Evolutionary conservation across 495 filamentous ascomycete species (phyloP).

Genomic region (Penicillium pancosmium): DNA sequence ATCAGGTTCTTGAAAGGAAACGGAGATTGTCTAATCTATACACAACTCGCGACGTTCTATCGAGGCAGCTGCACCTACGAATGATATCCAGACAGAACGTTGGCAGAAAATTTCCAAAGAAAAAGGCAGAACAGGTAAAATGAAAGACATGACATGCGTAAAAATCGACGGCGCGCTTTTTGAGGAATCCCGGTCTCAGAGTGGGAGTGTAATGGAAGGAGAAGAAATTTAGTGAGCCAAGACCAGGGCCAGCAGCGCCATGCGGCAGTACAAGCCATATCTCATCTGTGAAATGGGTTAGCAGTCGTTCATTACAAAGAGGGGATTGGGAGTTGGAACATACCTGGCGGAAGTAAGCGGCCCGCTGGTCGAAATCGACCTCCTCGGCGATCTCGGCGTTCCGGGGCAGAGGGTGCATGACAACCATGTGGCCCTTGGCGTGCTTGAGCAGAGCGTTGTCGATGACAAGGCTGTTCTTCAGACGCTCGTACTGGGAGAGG

Average conservation of each 20-base stretch:
- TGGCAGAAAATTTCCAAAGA: constrained; percentile 38
- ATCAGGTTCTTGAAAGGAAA: constrained; percentile 37
- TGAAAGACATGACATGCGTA: constrained; percentile 30
- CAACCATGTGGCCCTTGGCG: constrained; percentile 87
- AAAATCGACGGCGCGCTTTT: constrained; percentile 26
- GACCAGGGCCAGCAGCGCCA: constrained; percentile 93
- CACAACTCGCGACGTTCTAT: constrained; percentile 33
- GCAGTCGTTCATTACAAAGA: constrained; percentile 9
- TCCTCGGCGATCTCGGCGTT: constrained; percentile 93
- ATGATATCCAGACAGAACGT: constrained; percentile 38
- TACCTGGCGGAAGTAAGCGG: constrained; percentile 99
- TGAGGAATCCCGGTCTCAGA: constrained; percentile 24
- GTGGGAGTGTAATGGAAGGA: constrained; percentile 22
- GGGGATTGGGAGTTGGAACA: constrained; percentile 38
- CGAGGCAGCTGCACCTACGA: constrained; percentile 37
- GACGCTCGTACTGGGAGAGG: constrained; percentile 74
- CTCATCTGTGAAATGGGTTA: constrained; percentile 75
- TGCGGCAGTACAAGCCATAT: constrained; percentile 96
- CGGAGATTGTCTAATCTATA: constrained; percentile 53
- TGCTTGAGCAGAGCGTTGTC: constrained; percentile 89
- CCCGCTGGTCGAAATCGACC: constrained; percentile 94
- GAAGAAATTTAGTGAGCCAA: constrained; percentile 61
- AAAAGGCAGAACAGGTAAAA: constrained; percentile 27
- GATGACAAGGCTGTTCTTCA: constrained; percentile 85
- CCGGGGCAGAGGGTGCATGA: constrained; percentile 93